phyloP scores from a whole-genome alignment of 768 basidiomycete species.

The Pilatotrama ljubarskyi region DNA sequence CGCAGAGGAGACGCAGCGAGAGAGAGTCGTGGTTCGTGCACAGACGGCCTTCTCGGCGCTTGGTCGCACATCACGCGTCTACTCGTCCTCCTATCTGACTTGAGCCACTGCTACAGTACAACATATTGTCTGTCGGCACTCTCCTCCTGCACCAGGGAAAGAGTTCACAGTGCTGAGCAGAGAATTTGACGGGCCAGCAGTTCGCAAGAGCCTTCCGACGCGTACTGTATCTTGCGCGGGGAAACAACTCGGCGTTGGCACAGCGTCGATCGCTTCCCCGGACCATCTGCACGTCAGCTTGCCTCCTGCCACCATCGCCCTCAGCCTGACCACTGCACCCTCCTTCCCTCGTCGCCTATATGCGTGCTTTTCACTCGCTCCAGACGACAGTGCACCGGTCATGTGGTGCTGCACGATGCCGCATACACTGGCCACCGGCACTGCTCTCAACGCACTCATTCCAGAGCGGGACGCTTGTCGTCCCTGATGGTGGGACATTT shows the following conservation, averaged over 20 bases:
- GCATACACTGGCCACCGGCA: too few species aligned
- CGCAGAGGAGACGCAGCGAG: conserved; percentile 4
- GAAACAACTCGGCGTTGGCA: too few species aligned
- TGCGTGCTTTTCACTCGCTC: too few species aligned
- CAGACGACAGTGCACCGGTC: too few species aligned
- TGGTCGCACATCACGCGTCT: conserved; percentile 17
- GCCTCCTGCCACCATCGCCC: too few species aligned
- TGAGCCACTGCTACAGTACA: too few species aligned
- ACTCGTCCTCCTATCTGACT: too few species aligned
- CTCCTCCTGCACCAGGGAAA: not conserved
- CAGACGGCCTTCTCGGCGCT: conserved; percentile 12
- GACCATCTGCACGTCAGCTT: too few species aligned
- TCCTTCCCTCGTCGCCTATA: not conserved
- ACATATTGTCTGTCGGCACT: not conserved
- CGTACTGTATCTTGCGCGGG: not conserved
- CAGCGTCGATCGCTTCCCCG: too few species aligned
- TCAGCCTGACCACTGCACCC: too few species aligned
- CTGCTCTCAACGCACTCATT: not conserved
- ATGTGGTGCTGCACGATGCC: too few species aligned
- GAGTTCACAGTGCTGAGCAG: not conserved
- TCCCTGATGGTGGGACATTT: not conserved
- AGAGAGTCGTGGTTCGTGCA: conserved; percentile 18
- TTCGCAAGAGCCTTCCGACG: not conserved
- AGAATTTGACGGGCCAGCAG: not conserved
- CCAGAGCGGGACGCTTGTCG: not conserved